Evolutionary conservation across 768 basidiomycete species (phyloP).

Genomic region (Auriscalpium microsporum): DNA sequence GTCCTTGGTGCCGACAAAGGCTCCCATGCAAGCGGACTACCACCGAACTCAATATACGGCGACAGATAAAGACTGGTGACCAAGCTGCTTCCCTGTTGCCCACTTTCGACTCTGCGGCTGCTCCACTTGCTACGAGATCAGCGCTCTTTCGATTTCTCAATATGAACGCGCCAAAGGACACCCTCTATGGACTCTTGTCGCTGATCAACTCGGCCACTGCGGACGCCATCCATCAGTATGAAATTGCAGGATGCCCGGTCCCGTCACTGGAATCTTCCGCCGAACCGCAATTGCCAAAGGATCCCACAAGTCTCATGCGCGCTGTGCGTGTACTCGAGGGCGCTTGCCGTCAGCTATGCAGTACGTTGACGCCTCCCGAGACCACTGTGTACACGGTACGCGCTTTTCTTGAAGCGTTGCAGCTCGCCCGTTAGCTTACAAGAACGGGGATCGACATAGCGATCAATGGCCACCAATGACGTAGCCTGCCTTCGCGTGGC

Average conservation of each 20-base stretch:
- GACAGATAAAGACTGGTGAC: too few relatives aligned
- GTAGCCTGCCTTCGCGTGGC: slow-evolving; percentile 27
- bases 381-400: slow-evolving; percentile 15
- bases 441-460: neutral
- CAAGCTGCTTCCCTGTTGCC: too few relatives aligned
- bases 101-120: too few relatives aligned
- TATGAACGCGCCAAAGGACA: too few relatives aligned
- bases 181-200: too few relatives aligned
- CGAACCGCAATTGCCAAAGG: neutral
- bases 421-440: neutral
- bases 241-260: neutral
- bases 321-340: slow-evolving; percentile 15
- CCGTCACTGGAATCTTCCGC: neutral
- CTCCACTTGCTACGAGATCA: too few relatives aligned
- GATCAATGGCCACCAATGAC: neutral
- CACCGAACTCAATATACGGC: too few relatives aligned
- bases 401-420: neutral
- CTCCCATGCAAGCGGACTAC: too few relatives aligned
- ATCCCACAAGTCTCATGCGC: slow-evolving; percentile 2
- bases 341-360: slow-evolving; percentile 18
- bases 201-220: too few relatives aligned
- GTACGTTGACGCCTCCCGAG: slow-evolving; percentile 12
- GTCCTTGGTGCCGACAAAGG: too few relatives aligned
- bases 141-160: too few relatives aligned
- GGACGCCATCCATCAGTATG: too few relatives aligned